Conservation (phyloP, 1,284 basidiomycete genomes). For the Sanghuangporus sanghuang region DNA sequence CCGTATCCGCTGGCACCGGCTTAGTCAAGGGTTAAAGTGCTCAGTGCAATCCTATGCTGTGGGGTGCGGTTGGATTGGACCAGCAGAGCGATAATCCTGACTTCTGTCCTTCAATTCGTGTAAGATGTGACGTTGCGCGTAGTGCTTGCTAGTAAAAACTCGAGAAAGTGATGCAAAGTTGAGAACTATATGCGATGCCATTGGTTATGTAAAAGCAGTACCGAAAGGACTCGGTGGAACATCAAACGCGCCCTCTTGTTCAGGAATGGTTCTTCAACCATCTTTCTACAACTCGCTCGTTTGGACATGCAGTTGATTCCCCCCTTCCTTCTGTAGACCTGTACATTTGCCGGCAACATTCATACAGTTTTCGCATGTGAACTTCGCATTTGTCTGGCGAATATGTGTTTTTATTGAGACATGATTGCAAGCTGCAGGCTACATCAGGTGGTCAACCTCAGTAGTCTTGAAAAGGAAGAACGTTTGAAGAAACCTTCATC, state of each 20-base stretch:
- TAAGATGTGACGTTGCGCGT: too few relatives aligned
- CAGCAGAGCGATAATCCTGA: too few relatives aligned
- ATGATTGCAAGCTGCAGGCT: constrained; percentile 62
- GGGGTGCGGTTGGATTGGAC: too few relatives aligned
- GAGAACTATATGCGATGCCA: too few relatives aligned
- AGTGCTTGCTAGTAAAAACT: too few relatives aligned
- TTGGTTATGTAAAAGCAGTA: background rate
- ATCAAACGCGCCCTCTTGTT: constrained; percentile 10
- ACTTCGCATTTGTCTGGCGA: constrained; percentile 54
- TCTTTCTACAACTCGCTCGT: constrained; percentile 43
- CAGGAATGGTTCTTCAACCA: constrained; percentile 55
- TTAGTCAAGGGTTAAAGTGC: too few relatives aligned
- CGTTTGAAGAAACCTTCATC: constrained; percentile 25
- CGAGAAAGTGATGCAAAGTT: too few relatives aligned
- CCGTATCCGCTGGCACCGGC: too few relatives aligned
- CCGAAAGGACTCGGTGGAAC: background rate
- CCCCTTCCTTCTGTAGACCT: constrained; percentile 33
- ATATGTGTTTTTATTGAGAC: constrained; percentile 61
- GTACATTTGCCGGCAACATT: constrained; percentile 57
- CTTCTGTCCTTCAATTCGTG: too few relatives aligned
- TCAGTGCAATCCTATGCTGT: too few relatives aligned
- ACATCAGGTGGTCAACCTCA: background rate
- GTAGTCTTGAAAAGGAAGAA: background rate
- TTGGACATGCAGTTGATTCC: constrained; percentile 61
- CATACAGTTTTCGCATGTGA: constrained; percentile 47